Base-by-base conservation (phyloP, 768 basidiomycete genomes). In the Crassisporium funariophilum region DNA sequence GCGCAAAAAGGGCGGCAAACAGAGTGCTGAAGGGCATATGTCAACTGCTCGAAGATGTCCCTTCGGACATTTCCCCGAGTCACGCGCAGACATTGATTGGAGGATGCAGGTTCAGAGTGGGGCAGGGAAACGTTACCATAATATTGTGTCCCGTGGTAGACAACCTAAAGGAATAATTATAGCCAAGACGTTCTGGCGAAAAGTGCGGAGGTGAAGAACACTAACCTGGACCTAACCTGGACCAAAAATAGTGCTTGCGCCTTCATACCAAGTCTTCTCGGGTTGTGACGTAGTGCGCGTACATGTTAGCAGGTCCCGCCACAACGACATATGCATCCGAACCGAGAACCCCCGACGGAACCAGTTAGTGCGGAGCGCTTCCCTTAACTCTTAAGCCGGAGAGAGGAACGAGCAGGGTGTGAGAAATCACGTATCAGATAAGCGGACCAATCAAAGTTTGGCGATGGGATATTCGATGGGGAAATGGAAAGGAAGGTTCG, bases 301-400 rank as follows among this genome's bases (percentile, higher is more conserved):
- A 91, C 4, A 86, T 84, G 53, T 90, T 91, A 4, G 86, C 87
- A n/a, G 89, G 89, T 11, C 87, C 89, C 11, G 85, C 83, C 45
- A 89, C 67, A 42, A 89, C 86, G 49, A 91, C 85, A 53, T 87
- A 85, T 3, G 85, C 86, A 53, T 85, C 76, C 37, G 79, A 63
- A 31, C 81, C 84, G 48, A 90, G 63, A 47, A 88, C 70, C 3
- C 79, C 81, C 39, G 77, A 69, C 0, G 83, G 75, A 49, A 89
- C 83, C 39, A 91, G 72, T 74, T 67, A 17, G 78, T 72, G 39
- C 87, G 83, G 40, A 91, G 52, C 1, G 86, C 83, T 49, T 89
- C 80, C 29, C 87, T 88, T n/a, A n/a, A n/a, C n/a, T n/a, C n/a
- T n/a, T n/a, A n/a, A n/a, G n/a, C n/a, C n/a, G n/a, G n/a, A n/a